These are phyloP conservation scores for Lipomyces japonicus DNA, from an alignment of 805 yeast species.

Conservation along the genomic window DNA sequence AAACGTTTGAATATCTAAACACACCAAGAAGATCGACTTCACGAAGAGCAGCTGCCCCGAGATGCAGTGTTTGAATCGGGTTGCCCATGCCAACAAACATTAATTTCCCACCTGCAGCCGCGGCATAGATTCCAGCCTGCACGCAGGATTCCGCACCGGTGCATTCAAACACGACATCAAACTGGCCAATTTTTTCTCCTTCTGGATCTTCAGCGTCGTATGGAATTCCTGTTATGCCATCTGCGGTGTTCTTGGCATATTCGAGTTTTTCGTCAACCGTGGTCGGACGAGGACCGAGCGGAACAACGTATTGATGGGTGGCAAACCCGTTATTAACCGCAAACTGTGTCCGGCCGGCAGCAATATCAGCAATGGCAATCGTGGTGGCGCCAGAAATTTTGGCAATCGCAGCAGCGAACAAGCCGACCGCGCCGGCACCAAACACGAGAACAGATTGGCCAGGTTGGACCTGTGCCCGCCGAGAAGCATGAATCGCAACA, in stretches of 20 bases:
- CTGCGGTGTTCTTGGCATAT: conserved; percentile 31
- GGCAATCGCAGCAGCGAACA: conserved; percentile 66
- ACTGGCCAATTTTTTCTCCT: conserved; percentile 17
- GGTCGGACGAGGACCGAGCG: conserved; percentile 21
- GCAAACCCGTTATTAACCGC: conserved; percentile 37
- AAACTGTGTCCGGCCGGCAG: conserved; percentile 38
- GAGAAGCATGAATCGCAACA: conserved; percentile 77
- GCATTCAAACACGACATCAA: conserved; percentile 44
- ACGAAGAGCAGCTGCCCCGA: conserved; percentile 34
- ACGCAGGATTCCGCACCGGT: conserved; percentile 53
- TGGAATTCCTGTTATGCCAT: conserved; percentile 23
- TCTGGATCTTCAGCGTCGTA: conserved; percentile 12
- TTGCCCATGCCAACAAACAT: conserved; percentile 35
- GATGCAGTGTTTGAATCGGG: conserved; percentile 37
- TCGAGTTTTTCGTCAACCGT: conserved; percentile 25
- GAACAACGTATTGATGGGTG: conserved; percentile 32
- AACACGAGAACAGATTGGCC: conserved; percentile 67
- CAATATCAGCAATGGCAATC: conserved; percentile 63
- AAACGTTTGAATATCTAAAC: conserved; percentile 35
- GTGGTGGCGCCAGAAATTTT: conserved; percentile 66
- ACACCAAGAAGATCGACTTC: conserved; percentile 38
- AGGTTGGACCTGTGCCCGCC: conserved; percentile 52
- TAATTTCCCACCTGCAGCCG: conserved; percentile 32
- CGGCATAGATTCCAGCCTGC: conserved; percentile 44
- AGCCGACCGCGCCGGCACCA: conserved; percentile 86